Conservation (phyloP, 2,329 filamentous ascomycete genomes). For the Ophiostoma australiae region DNA sequence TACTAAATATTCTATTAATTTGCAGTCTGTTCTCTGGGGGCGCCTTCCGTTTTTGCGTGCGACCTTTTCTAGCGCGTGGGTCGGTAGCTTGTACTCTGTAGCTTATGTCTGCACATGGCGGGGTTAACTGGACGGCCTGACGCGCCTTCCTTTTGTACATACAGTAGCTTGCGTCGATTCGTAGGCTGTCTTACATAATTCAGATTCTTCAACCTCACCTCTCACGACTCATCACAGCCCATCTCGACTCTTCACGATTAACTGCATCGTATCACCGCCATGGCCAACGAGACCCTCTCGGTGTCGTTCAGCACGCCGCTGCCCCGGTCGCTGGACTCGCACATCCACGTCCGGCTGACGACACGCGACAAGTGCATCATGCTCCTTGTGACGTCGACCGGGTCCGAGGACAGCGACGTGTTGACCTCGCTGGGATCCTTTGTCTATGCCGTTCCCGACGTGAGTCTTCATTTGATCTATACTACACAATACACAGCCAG, state of each 20-base stretch:
- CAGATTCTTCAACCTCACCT: background rate
- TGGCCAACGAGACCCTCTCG: conserved; percentile 24
- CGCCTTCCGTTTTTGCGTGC: background rate
- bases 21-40: background rate
- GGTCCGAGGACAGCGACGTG: conserved; percentile 35
- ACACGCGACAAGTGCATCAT: conserved; percentile 54
- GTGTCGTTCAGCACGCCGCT: conserved; percentile 55
- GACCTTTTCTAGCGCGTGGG: conserved; percentile 8
- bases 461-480: conserved; percentile 39
- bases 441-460: conserved; percentile 89
- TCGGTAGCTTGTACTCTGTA: background rate
- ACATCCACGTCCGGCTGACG: conserved; percentile 56
- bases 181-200: conserved; percentile 8
- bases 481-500: too few species aligned
- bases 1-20: too few species aligned
- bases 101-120: background rate
- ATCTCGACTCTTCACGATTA: background rate
- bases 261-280: background rate
- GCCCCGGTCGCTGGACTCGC: conserved; percentile 56
- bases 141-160: background rate
- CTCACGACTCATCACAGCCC: background rate
- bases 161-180: background rate
- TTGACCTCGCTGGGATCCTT: conserved; percentile 72
- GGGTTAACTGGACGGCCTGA: conserved; percentile 1
- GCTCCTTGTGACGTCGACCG: conserved; percentile 57